Evolutionary conservation across 1,284 basidiomycete species (phyloP).

Genomic region (Ceratobasidium papillatum): DNA sequence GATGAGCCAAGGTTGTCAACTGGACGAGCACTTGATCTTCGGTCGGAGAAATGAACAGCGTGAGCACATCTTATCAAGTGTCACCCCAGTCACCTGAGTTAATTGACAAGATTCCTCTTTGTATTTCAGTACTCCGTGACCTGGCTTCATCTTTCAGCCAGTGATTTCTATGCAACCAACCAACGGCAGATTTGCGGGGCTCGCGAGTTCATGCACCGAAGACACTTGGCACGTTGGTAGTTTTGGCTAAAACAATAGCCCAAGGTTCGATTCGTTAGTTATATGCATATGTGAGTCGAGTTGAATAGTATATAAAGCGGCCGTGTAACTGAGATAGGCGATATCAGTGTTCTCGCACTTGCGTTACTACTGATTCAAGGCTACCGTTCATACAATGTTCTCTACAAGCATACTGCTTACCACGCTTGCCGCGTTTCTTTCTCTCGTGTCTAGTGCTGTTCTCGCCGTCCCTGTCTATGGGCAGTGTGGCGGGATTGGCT

Average conservation of each 20-base stretch:
- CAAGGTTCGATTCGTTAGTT: neutral
- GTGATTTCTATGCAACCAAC: neutral
- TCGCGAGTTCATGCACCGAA: neutral
- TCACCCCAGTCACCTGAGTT: neutral
- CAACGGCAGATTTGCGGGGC: neutral
- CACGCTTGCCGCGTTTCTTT: neutral
- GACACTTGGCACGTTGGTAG: neutral
- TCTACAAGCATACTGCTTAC: neutral
- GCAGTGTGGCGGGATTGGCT: slow-evolving; percentile 29
- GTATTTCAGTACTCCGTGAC: neutral
- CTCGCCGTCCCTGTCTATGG: neutral
- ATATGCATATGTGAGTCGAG: no score
- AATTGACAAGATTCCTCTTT: no score
- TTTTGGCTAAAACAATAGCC: neutral
- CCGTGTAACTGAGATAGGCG: neutral
- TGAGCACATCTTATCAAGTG: neutral
- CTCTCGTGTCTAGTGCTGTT: neutral
- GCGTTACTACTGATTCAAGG: neutral
- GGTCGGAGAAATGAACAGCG: neutral
- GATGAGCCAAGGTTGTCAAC: neutral
- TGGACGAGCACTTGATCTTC: neutral
- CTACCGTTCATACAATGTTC: neutral
- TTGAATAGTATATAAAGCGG: neutral
- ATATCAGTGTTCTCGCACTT: neutral
- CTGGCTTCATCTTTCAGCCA: neutral